Evolutionary conservation across 2,329 filamentous ascomycete genomes (phyloP).

Genomic region (Hirsutella rhossiliensis): DNA sequence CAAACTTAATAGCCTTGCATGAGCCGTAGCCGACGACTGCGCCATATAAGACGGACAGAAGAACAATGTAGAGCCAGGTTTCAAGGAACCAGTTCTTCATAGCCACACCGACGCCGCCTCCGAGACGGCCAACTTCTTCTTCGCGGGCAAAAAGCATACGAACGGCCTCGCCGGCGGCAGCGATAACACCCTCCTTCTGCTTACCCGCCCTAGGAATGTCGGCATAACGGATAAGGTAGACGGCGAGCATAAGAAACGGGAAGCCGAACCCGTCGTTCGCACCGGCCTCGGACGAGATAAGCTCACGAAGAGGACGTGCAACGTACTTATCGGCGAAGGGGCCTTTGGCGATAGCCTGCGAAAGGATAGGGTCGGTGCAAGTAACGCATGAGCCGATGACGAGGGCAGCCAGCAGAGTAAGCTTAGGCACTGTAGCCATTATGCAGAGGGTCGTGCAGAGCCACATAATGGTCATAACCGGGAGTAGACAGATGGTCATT

Average conservation of each 20-base stretch:
- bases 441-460: conserved; percentile 40
- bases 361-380: conserved; percentile 50
- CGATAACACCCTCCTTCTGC: conserved; percentile 2
- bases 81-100: conserved; percentile 47
- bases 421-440: conserved; percentile 38
- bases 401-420: conserved; percentile 39
- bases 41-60: conserved; percentile 41
- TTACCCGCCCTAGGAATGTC: conserved; percentile 17
- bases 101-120: conserved; percentile 38
- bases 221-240: conserved; percentile 39
- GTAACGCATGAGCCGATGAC: conserved; percentile 50
- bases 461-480: conserved; percentile 51
- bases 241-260: conserved; percentile 2
- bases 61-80: conserved; percentile 46
- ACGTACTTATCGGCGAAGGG: conserved; percentile 50
- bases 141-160: conserved; percentile 11
- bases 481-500: conserved; percentile 41
- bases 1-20: conserved; percentile 32
- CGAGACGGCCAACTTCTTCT: conserved; percentile 34
- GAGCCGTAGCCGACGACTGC: conserved; percentile 34
- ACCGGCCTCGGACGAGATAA: conserved; percentile 50
- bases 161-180: neutral
- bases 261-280: conserved; percentile 3
- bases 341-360: conserved; percentile 49
- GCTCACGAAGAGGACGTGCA: conserved; percentile 41